Evolutionary conservation across 306 rosid species (phyloP), one percentile per base, ranked within the genome.

Genomic region (Abrus pulchellus): DNA sequence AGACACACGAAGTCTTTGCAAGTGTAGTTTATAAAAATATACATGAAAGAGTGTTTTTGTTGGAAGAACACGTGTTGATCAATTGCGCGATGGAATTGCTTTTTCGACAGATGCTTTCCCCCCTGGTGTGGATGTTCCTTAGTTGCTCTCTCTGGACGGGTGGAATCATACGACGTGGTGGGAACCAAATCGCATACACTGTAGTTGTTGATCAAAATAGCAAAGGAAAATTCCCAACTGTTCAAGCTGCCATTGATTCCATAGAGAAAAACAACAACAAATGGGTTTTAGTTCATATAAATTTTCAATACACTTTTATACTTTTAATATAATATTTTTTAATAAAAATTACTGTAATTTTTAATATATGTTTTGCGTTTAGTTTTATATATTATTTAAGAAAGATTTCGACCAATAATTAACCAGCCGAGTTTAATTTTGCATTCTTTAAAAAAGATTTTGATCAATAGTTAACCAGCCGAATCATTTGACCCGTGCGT

Each of bases 201-300:
- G 2, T n/a, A 20, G 20, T 20, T 6, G 75, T 78, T 78, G 70
- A 78, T 3, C 61, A 56, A 33, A 29, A 33, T 1, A 61, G 14
- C 30, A 68, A 14, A 68, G 69, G 69, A 68, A 20, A 43, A 9
- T 52, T 53, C 52, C 50, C 0, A 33, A 63, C 14, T 0, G 49
- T 72, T 52, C 67, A 61, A 61, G 28, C 60, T 44, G 83, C 76
- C 6, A 27, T 78, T 33, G 70, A 78, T 57, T 78, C 83, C 3
- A 27, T 78, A 45, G 4, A n/a, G 61, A 28, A 1, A 0, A 44
- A 44, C 34, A 78, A 78, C 20, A 5, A 45, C 27, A n/a, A 1
- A 7, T 78, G 83, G 83, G 12, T 78, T 4, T 68, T 68, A 14
- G 14, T 78, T 68, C 83, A 56, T 20, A 45, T 78, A 56, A 68